Evolutionary conservation across 2,329 filamentous ascomycete genomes (phyloP).

Genomic region (Macroventuria anomochaeta): DNA sequence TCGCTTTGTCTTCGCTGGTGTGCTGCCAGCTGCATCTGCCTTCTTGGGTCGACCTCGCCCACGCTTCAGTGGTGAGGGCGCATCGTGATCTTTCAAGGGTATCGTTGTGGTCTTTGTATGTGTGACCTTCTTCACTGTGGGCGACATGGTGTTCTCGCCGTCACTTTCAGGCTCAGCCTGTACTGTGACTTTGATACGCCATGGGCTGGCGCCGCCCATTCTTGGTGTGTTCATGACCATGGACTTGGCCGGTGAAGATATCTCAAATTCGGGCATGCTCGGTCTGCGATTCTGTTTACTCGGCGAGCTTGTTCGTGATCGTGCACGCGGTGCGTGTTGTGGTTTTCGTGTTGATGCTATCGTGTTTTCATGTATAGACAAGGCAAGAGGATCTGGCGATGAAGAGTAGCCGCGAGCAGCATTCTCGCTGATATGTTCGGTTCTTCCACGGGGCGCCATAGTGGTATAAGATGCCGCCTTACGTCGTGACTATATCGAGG

Average conservation of each 20-base stretch:
- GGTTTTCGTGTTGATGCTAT: conserved; percentile 28
- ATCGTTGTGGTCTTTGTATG: conserved; percentile 49
- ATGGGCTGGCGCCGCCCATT: conserved; percentile 51
- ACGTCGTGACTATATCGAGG: background rate
- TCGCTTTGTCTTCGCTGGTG: conserved; percentile 37
- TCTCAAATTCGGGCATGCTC: conserved; percentile 28
- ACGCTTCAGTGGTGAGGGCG: conserved; percentile 47
- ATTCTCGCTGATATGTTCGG: conserved; percentile 21
- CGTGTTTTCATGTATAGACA: conserved; percentile 38
- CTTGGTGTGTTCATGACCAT: conserved; percentile 53
- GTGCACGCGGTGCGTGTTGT: conserved; percentile 28
- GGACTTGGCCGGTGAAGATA: conserved; percentile 53
- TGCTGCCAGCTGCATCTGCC: conserved; percentile 33
- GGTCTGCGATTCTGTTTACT: conserved; percentile 35
- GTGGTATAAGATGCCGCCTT: background rate
- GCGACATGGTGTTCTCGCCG: conserved; percentile 41
- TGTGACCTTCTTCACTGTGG: conserved; percentile 35
- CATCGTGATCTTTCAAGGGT: conserved; percentile 50
- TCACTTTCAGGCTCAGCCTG: conserved; percentile 53
- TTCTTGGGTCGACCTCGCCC: conserved; percentile 47
- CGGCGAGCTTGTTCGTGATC: conserved; percentile 39
- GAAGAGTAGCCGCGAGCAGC: conserved; percentile 39
- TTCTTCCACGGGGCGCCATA: conserved; percentile 37
- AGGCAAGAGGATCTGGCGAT: conserved; percentile 47
- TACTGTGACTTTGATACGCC: conserved; percentile 59